A percentile compares a stretch with the other conserved stretches of the same genome.
phyloP scores from a whole-genome alignment of 371 early-diverging fungal species.

The Mortierella sp. region DNA sequence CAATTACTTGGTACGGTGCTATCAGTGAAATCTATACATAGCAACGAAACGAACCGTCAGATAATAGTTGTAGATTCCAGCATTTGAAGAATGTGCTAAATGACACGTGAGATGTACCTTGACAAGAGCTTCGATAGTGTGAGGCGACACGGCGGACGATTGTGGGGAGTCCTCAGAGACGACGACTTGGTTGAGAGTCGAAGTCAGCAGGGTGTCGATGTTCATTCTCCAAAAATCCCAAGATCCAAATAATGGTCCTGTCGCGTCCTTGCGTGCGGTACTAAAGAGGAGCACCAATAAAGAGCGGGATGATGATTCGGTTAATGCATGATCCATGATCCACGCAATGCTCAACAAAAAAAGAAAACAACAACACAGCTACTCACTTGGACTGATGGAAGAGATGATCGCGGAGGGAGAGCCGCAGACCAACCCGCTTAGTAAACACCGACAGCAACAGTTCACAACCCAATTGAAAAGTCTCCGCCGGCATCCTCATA shows the following conservation, averaged over 20 bases:
- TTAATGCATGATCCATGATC: not conserved
- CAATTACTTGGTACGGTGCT: slow-evolving; percentile 43
- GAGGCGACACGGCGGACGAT: slow-evolving; percentile 5
- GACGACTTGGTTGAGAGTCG: slow-evolving; percentile 46
- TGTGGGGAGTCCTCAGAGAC: slow-evolving; percentile 13
- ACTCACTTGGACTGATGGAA: slow-evolving; percentile 35
- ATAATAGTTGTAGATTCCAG: not conserved
- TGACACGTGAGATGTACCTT: slow-evolving; percentile 21
- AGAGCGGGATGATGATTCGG: not conserved
- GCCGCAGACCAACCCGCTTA: slow-evolving; percentile 23
- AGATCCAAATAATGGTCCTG: slow-evolving; percentile 42
- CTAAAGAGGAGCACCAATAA: not conserved
- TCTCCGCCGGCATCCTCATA: slow-evolving; percentile 25
- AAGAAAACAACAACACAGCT: not conserved
- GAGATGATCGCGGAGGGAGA: slow-evolving; percentile 27
- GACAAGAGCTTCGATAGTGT: slow-evolving; percentile 24
- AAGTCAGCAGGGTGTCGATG: slow-evolving; percentile 32
- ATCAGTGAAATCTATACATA: slow-evolving; percentile 38
- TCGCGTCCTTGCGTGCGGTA: slow-evolving; percentile 15
- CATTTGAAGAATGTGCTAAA: not conserved
- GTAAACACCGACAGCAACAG: slow-evolving; percentile 40
- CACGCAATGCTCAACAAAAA: not conserved
- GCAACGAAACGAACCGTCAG: not conserved
- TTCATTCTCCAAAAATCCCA: slow-evolving; percentile 46
- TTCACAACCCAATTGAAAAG: slow-evolving; percentile 41